Percentiles rank a stretch among this genome's conserved stretches.
Conservation (phyloP, 768 basidiomycete species). For the Mycena metata region DNA sequence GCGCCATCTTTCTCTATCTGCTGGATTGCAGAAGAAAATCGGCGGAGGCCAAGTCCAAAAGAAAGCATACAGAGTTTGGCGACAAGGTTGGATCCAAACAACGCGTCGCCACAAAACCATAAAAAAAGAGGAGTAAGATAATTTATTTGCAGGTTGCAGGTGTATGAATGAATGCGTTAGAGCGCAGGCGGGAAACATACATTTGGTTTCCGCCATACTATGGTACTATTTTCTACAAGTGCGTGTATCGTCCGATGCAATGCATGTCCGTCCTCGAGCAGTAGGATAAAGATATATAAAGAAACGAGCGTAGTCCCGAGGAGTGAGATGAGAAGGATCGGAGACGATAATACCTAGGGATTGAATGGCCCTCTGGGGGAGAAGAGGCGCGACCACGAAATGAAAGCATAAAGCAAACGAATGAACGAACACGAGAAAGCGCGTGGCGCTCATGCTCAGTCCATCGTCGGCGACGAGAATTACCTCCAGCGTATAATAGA, state of each 20-base stretch:
- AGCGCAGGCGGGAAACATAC: no score
- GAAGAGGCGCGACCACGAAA: not conserved
- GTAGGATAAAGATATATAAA: slow-evolving; percentile 26
- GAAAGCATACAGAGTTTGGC: slow-evolving; percentile 28
- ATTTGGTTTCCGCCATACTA: not conserved
- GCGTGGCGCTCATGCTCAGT: slow-evolving; percentile 26
- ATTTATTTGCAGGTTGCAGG: no score
- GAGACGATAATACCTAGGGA: slow-evolving; percentile 8
- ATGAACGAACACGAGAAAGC: slow-evolving; percentile 19
- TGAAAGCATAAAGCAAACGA: slow-evolving; percentile 27
- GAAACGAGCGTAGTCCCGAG: slow-evolving; percentile 27
- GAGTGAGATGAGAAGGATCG: slow-evolving; percentile 7
- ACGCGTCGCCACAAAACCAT: not conserved
- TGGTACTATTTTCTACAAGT: slow-evolving; percentile 23
- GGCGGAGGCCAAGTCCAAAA: slow-evolving; percentile 25
- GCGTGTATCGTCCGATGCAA: slow-evolving; percentile 30
- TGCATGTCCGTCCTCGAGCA: slow-evolving; percentile 33
- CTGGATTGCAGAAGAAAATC: slow-evolving; percentile 35
- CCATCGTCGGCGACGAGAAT: slow-evolving; percentile 23
- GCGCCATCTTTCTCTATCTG: slow-evolving; percentile 59
- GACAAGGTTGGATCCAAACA: slow-evolving; percentile 1
- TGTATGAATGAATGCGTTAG: no score
- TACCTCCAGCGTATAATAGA: slow-evolving; percentile 25
- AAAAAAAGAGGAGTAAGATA: no score
- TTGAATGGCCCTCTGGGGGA: not conserved